A percentile compares a stretch with the other conserved stretches of the same genome.
Evolutionary conservation across 129 eudicot genomes (phyloP).

Genomic region (Arctium minus): DNA sequence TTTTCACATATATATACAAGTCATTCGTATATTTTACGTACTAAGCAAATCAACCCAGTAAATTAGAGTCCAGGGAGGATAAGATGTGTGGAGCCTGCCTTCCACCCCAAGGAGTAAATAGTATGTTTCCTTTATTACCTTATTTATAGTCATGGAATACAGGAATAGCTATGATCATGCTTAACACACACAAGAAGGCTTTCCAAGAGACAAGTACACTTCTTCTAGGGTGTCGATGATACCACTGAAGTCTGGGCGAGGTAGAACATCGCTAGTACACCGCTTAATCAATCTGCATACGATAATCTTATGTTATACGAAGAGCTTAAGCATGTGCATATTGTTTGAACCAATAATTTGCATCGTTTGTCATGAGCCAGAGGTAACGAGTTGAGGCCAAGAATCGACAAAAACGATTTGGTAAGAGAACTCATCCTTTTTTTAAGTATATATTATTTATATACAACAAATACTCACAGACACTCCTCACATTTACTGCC

Average conservation of each 20-base stretch:
- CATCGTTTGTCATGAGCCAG: neutral
- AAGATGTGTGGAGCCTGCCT: neutral
- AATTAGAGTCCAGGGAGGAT: neutral
- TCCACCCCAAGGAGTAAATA: neutral
- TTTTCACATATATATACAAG: neutral
- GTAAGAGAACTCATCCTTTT: too few species aligned
- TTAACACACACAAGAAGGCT: conserved; percentile 51
- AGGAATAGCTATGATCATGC: neutral
- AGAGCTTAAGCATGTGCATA: neutral
- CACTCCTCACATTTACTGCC: too few species aligned
- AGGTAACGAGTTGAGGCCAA: neutral
- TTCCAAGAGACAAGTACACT: conserved; percentile 31
- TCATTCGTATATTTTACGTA: neutral
- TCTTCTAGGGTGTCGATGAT: conserved; percentile 59
- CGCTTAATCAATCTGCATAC: conserved; percentile 41
- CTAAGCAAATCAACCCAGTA: neutral
- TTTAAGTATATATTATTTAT: too few species aligned
- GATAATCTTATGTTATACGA: neutral
- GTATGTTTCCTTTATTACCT: neutral
- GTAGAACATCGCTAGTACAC: conserved; percentile 36
- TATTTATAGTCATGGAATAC: neutral
- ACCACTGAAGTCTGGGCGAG: conserved; percentile 33
- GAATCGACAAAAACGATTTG: too few species aligned
- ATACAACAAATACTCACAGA: too few species aligned
- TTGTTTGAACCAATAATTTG: neutral